Evolutionary conservation across 805 yeast genomes (phyloP).

Genomic region (baker's yeast (Saccharomyces cerevisiae)): DNA sequence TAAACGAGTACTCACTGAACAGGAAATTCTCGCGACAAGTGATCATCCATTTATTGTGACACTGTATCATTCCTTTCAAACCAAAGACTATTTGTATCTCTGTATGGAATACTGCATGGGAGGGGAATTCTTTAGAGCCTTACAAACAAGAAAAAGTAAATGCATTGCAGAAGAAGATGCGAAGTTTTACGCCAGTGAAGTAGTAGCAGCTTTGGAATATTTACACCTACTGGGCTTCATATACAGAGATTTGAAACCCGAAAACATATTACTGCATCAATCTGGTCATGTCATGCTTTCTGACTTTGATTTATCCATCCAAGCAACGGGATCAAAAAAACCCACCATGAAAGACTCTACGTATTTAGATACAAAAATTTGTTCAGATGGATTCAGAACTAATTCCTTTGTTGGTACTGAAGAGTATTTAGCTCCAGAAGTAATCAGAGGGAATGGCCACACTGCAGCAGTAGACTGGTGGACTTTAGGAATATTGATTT

Average conservation of each 20-base stretch:
- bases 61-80: conserved; percentile 90
- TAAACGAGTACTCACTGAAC: conserved; percentile 91
- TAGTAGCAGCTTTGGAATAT: conserved; percentile 92
- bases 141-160: conserved; percentile 82
- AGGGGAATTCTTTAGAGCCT: conserved; percentile 93
- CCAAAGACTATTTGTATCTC: conserved; percentile 79
- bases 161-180: conserved; percentile 86
- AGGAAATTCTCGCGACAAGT: conserved; percentile 88
- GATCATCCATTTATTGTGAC: conserved; percentile 97
- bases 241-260: conserved; percentile 94
- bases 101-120: conserved; percentile 99
- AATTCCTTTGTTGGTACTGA: conserved; percentile 98
- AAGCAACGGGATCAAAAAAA: conserved; percentile 63
- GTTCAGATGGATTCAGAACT: conserved; percentile 92
- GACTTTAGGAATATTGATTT: conserved; percentile 90
- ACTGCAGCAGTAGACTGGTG: conserved; percentile 99
- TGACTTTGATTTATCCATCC: conserved; percentile 92
- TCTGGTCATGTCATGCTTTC: conserved; percentile 97
- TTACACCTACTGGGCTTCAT: conserved; percentile 95
- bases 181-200: conserved; percentile 90
- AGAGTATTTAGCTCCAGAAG: conserved; percentile 98
- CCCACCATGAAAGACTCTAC: conserved; percentile 39
- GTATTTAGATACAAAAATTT: conserved; percentile 77
- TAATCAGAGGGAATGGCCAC: conserved; percentile 93
- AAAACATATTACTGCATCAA: conserved; percentile 86